phyloP scores from a whole-genome alignment of 2,329 filamentous ascomycete species.

The Dactylellina sp. region DNA sequence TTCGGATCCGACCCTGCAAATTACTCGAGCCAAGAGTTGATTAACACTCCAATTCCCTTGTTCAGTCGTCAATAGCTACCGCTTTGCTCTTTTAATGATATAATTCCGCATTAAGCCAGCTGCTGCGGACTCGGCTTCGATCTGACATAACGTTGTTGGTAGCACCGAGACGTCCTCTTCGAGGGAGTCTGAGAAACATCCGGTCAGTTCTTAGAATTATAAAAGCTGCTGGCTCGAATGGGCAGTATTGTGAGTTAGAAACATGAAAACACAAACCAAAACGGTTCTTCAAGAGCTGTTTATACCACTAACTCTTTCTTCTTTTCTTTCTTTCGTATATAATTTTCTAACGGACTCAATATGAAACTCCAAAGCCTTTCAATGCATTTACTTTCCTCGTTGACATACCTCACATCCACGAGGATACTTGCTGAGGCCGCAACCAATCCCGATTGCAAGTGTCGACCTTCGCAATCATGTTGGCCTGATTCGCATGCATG shows the following conservation, averaged over 20 bases:
- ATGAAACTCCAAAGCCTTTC: constrained; percentile 16
- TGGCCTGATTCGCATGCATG: constrained; percentile 64
- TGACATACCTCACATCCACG: constrained; percentile 32
- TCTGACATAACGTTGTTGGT: constrained; percentile 38
- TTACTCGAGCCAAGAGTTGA: neutral
- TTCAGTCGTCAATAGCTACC: neutral
- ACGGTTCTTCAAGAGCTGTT: constrained; percentile 1
- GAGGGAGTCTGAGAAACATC: too few species aligned
- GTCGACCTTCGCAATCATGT: constrained; percentile 57
- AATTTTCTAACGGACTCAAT: constrained; percentile 15
- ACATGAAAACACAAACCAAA: neutral
- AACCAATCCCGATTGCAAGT: constrained; percentile 52
- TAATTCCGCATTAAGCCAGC: constrained; percentile 12
- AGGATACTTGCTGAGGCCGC: constrained; percentile 43
- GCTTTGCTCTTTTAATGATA: constrained; percentile 28
- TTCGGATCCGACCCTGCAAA: neutral
- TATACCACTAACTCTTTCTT: constrained; percentile 1
- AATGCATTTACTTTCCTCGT: constrained; percentile 37
- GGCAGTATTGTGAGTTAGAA: neutral
- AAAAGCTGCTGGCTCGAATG: neutral
- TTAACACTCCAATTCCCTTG: neutral
- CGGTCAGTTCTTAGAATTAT: too few species aligned
- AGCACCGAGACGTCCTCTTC: neutral
- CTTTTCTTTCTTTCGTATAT: constrained; percentile 9
- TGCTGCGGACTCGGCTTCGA: constrained; percentile 27